A percentile compares a stretch with the other conserved stretches of the same genome.
Evolutionary conservation across 208 protist species (phyloP).

Genomic region (Spongospora subterranea): DNA sequence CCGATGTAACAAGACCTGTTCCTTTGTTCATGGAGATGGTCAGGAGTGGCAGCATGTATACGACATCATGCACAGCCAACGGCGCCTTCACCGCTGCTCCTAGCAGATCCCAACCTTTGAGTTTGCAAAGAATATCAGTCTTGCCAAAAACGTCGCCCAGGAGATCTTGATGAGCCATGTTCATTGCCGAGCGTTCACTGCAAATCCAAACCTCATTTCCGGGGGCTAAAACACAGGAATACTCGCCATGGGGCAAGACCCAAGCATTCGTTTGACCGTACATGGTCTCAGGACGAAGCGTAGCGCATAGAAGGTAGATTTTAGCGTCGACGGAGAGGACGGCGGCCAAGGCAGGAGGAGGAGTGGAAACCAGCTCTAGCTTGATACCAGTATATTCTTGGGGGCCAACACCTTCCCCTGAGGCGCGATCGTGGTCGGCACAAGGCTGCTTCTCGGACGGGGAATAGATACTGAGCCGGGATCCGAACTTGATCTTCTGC

Average conservation of each 20-base stretch:
- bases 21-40: conserved; percentile 93
- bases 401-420: conserved; percentile 93
- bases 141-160: conserved; percentile 64
- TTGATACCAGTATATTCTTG: conserved; percentile 94
- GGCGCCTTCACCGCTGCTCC: conserved; percentile 91
- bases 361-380: conserved; percentile 85
- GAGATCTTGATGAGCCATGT: conserved; percentile 91
- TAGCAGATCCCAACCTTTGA: conserved; percentile 90
- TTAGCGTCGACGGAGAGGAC: conserved; percentile 64
- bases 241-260: conserved; percentile 92
- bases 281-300: conserved; percentile 99
- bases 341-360: conserved; percentile 72
- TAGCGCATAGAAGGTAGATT: conserved; percentile 96
- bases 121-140: conserved; percentile 80
- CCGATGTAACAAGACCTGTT: conserved; percentile 69
- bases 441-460: conserved; percentile 97
- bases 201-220: conserved; percentile 91
- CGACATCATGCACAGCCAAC: conserved; percentile 79
- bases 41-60: conserved; percentile 97
- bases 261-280: conserved; percentile 99
- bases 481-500: conserved; percentile 93
- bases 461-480: conserved; percentile 98
- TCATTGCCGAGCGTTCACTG: conserved; percentile 89
- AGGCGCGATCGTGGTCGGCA: conserved; percentile 97
- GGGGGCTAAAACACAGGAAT: conserved; percentile 89